Conservation (phyloP, 768 basidiomycete genomes). For the Termitomyces bulborhizus region DNA sequence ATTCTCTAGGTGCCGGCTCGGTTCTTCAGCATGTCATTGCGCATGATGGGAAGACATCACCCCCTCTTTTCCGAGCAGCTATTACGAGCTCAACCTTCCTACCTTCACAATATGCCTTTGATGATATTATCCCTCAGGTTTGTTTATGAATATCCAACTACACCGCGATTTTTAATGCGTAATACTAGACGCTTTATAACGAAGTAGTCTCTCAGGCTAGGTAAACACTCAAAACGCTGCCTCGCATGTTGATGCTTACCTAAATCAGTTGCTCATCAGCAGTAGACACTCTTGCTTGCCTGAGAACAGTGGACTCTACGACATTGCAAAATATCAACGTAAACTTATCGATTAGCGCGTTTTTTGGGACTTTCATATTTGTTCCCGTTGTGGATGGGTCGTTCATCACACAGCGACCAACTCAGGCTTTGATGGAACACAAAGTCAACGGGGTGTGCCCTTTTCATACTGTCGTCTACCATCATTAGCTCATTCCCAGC, state of each 20-base stretch:
- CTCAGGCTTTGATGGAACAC: constrained; percentile 26
- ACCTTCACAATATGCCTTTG: constrained; percentile 39
- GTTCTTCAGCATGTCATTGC: constrained; percentile 45
- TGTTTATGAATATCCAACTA: background rate
- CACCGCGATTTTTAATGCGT: too few relatives aligned
- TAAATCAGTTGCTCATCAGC: constrained; percentile 26
- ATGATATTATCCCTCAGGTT: constrained; percentile 26
- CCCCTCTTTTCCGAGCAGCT: constrained; percentile 35
- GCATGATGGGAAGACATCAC: constrained; percentile 37
- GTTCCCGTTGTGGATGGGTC: constrained; percentile 41
- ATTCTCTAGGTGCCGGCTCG: constrained; percentile 35
- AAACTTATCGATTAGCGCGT: constrained; percentile 22
- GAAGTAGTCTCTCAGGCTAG: constrained; percentile 10
- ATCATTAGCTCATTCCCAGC: too few relatives aligned
- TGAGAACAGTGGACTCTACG: constrained; percentile 26
- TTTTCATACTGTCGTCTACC: background rate
- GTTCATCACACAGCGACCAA: constrained; percentile 21
- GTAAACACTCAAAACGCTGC: background rate
- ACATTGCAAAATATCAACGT: constrained; percentile 28
- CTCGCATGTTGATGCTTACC: too few relatives aligned
- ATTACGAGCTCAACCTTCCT: constrained; percentile 41
- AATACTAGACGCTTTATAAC: constrained; percentile 8
- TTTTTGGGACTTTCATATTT: constrained; percentile 33
- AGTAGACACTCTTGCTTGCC: constrained; percentile 30
- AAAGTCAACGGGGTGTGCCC: constrained; percentile 37